Conservation (phyloP, 805 yeast species). For the Sugiyamaella valdiviana region DNA sequence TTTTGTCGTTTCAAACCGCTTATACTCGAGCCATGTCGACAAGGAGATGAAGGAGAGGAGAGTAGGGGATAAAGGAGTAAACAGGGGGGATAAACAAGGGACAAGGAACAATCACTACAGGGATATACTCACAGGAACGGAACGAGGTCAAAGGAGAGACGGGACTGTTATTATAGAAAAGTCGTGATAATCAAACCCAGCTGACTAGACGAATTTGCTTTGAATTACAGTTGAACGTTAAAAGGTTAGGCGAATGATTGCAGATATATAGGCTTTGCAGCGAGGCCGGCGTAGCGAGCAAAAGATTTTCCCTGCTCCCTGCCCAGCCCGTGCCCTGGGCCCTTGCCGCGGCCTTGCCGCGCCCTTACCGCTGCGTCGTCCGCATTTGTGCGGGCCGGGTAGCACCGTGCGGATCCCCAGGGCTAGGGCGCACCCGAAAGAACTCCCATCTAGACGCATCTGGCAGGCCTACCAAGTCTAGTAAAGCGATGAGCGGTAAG, state of each 20-base stretch:
- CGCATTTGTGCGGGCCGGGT: too few species aligned
- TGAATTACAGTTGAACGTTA: neutral
- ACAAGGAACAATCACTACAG: too few species aligned
- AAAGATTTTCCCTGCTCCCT: neutral
- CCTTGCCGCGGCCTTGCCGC: too few species aligned
- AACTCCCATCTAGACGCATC: too few species aligned
- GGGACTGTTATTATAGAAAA: neutral
- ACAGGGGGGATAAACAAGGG: neutral
- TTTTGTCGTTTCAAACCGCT: neutral
- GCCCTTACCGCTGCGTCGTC: too few species aligned
- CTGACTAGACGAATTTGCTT: neutral
- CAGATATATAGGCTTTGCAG: neutral
- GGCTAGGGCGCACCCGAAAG: too few species aligned
- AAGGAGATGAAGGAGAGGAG: neutral
- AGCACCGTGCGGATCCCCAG: too few species aligned
- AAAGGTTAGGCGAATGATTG: neutral
- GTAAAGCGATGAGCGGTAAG: too few species aligned
- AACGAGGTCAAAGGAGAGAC: neutral
- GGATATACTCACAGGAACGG: neutral
- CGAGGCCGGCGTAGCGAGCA: neutral
- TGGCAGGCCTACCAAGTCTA: too few species aligned
- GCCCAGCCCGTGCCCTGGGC: neutral
- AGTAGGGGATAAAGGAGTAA: neutral
- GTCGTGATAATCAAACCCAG: constrained; percentile 1
- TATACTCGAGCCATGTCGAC: neutral